Evolutionary conservation across 228 moss, liverwort and hornwort species (phyloP), one percentile per base, ranked within the genome.

Genomic region (Sphagnum magellanicum): DNA sequence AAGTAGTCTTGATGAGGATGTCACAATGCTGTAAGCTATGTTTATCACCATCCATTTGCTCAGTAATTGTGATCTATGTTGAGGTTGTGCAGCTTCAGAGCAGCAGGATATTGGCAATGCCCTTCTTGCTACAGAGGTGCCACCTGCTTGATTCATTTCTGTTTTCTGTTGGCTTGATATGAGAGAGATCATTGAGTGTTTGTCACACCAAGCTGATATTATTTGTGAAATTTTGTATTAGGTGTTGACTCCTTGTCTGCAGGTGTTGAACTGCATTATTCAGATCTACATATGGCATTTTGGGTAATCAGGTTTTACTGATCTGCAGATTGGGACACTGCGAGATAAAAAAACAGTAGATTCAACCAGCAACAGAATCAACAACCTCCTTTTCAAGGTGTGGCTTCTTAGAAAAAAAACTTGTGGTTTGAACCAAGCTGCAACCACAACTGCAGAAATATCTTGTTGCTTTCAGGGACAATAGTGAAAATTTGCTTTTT

Each of bases 71-170:
- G 8, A 4, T 63, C 47, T 63, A 8, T 16, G 16, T 63, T 63
- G 16, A 16, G 16, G 8, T 16, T 50, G 32, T 79, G 70, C 67
- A 79, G 88, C 80, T 64, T 94, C 98, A 64, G 76, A 74, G 49
- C 82, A 90, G 72, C 68, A 75, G 49, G 79, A 87, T 13, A 81
- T 98, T 61, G 92, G 81, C 72, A 89, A 85, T 68, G 94, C 87
- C 16, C 77, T 98, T 50, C 74, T 94, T 16, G 98, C 83, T 49
- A 94, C 98, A 53, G 98, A 98, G 79, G 84, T 84, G 72, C 48
- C 47, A 9, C 63, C 14, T 10, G 58, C 58, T 9, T 10, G 4
- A 58, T 58, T 10, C 58, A 58, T 58, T 58, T 58, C 58, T 14
- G 14, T 10, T 58, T 10, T 58, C 10, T 58, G 58, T 9, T 9